A percentile compares a stretch with the other conserved stretches of the same genome.
Evolutionary conservation across 768 basidiomycete genomes (phyloP).

Genomic region (Rhodosporidiobolus sp.): DNA sequence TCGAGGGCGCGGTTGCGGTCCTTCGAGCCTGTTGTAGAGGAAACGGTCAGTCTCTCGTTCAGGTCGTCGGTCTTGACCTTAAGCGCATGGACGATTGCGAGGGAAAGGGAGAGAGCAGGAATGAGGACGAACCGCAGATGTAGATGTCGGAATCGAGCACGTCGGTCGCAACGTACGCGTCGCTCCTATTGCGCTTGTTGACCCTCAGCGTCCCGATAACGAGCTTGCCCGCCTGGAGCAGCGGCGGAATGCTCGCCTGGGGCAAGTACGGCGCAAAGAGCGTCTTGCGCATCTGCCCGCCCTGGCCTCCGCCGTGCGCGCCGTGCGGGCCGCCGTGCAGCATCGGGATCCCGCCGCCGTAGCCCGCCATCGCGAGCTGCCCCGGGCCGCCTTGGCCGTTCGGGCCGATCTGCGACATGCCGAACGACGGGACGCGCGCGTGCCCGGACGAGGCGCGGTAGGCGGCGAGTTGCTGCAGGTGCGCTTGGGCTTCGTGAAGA

Average conservation of each 20-base stretch:
- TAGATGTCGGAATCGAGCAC: constrained; percentile 98
- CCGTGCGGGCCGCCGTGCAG: constrained; percentile 82
- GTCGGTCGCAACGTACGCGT: constrained; percentile 97
- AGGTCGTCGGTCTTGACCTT: too few relatives aligned
- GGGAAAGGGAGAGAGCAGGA: not conserved
- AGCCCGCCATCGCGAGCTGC: constrained; percentile 67
- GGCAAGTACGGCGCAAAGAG: constrained; percentile 98
- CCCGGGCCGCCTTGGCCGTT: constrained; percentile 78
- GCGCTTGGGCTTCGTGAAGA: constrained; percentile 94
- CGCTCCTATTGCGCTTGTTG: constrained; percentile 96
- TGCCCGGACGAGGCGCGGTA: constrained; percentile 56
- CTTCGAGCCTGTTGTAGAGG: constrained; percentile 65
- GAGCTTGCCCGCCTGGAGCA: constrained; percentile 92
- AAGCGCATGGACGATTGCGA: not conserved
- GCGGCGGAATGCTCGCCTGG: constrained; percentile 87
- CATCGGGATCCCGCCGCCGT: constrained; percentile 68
- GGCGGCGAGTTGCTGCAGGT: constrained; percentile 90
- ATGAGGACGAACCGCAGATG: constrained; percentile 60
- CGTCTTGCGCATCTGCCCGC: constrained; percentile 93
- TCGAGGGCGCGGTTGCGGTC: constrained; percentile 97
- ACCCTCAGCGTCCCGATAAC: constrained; percentile 92
- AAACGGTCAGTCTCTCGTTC: too few relatives aligned
- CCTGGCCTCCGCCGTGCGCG: constrained; percentile 57
- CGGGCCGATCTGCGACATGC: constrained; percentile 64
- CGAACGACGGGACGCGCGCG: constrained; percentile 43